phyloP scores from a whole-genome alignment of 2,329 filamentous ascomycete species.

The Talaromyces marneffei region DNA sequence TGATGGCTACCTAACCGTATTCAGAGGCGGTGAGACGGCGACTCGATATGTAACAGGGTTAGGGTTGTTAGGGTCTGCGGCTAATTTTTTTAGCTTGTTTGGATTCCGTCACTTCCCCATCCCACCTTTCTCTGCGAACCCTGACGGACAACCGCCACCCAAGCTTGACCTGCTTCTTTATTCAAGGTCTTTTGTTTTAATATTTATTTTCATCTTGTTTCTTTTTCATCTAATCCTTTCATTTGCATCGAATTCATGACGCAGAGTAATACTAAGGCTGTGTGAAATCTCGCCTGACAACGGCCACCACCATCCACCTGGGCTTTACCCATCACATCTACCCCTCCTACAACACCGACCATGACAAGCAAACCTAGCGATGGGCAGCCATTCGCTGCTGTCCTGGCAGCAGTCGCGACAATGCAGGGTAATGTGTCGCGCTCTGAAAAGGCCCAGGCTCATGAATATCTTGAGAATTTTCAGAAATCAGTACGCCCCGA shows the following conservation, averaged over 20 bases:
- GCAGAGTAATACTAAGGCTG: background rate
- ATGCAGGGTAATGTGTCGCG: conserved; percentile 81
- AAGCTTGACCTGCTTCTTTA: conserved; percentile 10
- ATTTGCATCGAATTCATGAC: conserved; percentile 6
- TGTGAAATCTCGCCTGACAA: conserved; percentile 2
- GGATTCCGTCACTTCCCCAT: conserved; percentile 14
- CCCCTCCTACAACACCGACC: conserved; percentile 17
- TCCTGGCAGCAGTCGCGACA: conserved; percentile 80
- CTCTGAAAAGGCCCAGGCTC: conserved; percentile 79
- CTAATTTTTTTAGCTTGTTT: conserved; percentile 24
- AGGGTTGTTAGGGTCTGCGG: background rate
- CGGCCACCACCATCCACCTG: background rate
- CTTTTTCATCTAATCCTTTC: background rate
- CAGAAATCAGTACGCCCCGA: conserved; percentile 84
- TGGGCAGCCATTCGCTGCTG: conserved; percentile 71
- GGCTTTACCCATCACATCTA: conserved; percentile 10
- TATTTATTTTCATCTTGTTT: background rate
- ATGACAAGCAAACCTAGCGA: conserved; percentile 65
- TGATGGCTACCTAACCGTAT: too few relatives aligned
- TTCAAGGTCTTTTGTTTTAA: conserved; percentile 1
- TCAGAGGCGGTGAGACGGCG: background rate
- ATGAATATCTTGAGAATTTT: conserved; percentile 86
- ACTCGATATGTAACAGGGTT: background rate
- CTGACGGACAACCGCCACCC: conserved; percentile 19
- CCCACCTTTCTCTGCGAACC: conserved; percentile 18